Evolutionary conservation across 208 protist species (phyloP), one percentile per base, ranked within the genome.

Genomic region (Wallacemonas sp.): DNA sequence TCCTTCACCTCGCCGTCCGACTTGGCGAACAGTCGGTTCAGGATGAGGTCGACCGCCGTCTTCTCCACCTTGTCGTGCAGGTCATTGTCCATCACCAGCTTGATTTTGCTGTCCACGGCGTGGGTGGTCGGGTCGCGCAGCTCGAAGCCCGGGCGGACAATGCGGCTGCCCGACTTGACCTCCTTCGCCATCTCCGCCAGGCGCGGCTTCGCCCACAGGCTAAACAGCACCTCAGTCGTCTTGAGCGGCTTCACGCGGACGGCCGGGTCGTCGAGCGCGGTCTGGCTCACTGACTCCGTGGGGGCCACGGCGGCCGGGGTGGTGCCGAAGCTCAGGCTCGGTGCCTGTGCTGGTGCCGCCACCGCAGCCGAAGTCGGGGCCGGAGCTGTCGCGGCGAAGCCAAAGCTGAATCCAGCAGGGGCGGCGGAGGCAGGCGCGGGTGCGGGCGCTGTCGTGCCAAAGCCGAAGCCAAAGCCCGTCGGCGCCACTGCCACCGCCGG

Each of bases 71-170:
- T 57, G 75, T 95, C 90, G 46, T 93, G 83, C 22, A 77, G 77
- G 67, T 95, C 90, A 63, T 95, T 95, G 73, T 95, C 81, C 83
- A 95, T 87, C n/a, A 93, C 78, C 7, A 95, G 57, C 65, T 93
- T 93, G 3, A 95, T 75, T 16, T 23, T 77, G 36, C 16, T 50
- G 11, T 67, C 65, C 2, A 72, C 49, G n/a, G 28, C 62, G 1
- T 55, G 25, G 33, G 46, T 62, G 26, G 46, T 69, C 2, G 49
- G 50, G 14, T 62, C 62, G 36, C 72, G 70, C 2, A 91, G 69
- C 38, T 74, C 61, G 61, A 92, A 93, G 69, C 65, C 63, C 39
- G 90, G 77, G 41, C 81, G 76, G 39, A 93, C 85, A 65, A 93
- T 84, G 59, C 90, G 84, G 70, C 87, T 93, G 65, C 90, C 90